phyloP scores from a whole-genome alignment of 108 stramenopile species.

The Pseudonitzschia pungens region DNA sequence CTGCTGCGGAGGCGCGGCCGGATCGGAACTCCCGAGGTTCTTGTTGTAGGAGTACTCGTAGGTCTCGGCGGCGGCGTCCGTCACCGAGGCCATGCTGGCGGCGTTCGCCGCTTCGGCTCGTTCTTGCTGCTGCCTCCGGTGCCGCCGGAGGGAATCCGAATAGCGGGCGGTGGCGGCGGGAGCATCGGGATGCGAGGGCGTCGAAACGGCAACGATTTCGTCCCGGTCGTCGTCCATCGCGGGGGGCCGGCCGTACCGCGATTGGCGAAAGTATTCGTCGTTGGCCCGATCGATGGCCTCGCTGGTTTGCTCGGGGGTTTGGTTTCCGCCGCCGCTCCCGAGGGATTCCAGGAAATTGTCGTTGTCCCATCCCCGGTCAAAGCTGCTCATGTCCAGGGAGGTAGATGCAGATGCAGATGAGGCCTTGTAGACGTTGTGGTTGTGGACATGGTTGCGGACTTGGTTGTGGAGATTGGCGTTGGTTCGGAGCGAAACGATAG shows the following conservation, averaged over 20 bases:
- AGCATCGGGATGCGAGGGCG: too few relatives aligned
- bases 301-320: not conserved
- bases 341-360: slow-evolving; percentile 17
- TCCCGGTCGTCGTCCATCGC: not conserved
- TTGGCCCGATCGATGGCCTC: slow-evolving; percentile 5
- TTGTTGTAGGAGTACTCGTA: slow-evolving; percentile 4
- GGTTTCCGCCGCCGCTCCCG: not conserved
- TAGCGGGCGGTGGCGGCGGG: too few relatives aligned
- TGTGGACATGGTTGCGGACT: too few relatives aligned
- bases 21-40: not conserved
- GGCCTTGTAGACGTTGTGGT: too few relatives aligned
- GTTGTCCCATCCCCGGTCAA: slow-evolving; percentile 14
- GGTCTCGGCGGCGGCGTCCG: not conserved
- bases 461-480: too few relatives aligned
- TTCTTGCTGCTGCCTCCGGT: not conserved
- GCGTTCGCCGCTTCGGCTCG: not conserved
- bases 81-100: not conserved
- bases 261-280: slow-evolving; percentile 6
- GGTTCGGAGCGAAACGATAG: too few relatives aligned
- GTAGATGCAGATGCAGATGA: not conserved
- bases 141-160: not conserved
- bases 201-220: too few relatives aligned
- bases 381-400: not conserved
- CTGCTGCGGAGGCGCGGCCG: not conserved
- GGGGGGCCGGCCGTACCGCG: not conserved